These are phyloP conservation scores for Citrullus mucosospermus DNA, from an alignment of 306 rosid genomes.

Conservation along the genomic window DNA sequence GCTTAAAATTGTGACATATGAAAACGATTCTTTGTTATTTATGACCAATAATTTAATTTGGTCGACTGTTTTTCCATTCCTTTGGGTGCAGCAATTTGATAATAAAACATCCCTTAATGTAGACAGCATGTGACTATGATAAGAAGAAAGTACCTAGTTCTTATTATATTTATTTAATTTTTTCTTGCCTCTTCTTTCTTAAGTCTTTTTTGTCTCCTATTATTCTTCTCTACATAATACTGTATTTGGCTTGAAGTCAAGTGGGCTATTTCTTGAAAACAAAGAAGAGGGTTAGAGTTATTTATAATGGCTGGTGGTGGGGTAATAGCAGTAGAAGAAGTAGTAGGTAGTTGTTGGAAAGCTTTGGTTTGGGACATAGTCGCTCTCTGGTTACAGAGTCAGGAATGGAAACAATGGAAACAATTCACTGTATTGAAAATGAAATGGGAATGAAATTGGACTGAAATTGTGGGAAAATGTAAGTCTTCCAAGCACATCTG, in stretches of 20 bases:
- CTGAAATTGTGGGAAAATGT: slow-evolving; percentile 9
- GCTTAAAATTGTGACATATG: neutral
- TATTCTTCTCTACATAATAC: neutral
- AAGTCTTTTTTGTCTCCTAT: neutral
- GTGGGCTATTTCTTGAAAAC: neutral
- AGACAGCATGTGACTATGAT: neutral
- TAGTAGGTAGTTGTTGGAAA: slow-evolving; percentile 1
- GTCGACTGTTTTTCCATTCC: neutral
- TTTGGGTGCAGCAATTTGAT: neutral
- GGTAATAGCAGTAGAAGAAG: neutral
- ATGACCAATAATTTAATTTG: neutral
- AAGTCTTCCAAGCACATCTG: neutral
- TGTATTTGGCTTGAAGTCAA: slow-evolving; percentile 7
- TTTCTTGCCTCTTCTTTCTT: neutral
- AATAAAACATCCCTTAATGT: neutral
- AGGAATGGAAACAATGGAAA: neutral
- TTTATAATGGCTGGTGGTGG: slow-evolving; percentile 1
- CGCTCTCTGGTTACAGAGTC: slow-evolving; percentile 6
- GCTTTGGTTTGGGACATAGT: neutral
- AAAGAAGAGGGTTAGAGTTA: neutral
- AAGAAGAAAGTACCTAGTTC: neutral
- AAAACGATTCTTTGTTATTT: neutral
- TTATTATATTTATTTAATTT: neutral
- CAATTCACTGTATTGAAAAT: neutral
- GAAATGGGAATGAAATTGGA: slow-evolving; percentile 14